Conservation (phyloP, 2,329 filamentous ascomycete species). For the Ceratocystiopsis brevicomis region DNA sequence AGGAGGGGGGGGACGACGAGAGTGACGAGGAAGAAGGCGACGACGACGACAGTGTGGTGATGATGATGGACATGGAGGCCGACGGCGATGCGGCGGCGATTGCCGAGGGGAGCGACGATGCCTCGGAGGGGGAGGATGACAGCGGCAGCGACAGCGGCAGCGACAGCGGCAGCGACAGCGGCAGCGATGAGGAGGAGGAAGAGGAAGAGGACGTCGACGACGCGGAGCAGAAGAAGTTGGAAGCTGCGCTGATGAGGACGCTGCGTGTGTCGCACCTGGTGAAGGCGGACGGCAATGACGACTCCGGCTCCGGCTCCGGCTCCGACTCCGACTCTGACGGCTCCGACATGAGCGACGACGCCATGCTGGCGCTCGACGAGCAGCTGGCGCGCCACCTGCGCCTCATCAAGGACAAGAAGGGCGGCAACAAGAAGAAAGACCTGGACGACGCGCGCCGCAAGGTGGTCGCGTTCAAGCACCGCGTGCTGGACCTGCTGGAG, state of each 20-base stretch:
- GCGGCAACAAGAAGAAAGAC: conserved; percentile 66
- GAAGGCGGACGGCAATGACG: conserved; percentile 31
- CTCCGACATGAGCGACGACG: conserved; percentile 62
- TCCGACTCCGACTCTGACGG: conserved; percentile 23
- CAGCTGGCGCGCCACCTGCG: conserved; percentile 75
- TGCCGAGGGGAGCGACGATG: conserved; percentile 4
- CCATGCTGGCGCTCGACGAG: conserved; percentile 79
- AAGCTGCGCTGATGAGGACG: background rate
- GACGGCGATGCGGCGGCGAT: background rate
- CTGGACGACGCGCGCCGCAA: conserved; percentile 74
- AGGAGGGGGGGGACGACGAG: conserved; percentile 18
- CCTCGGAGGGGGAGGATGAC: background rate
- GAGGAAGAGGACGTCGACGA: background rate
- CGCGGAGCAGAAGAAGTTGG: background rate
- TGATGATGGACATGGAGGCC: conserved; percentile 10
- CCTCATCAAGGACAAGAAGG: conserved; percentile 43
- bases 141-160: background rate
- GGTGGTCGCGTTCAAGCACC: conserved; percentile 87
- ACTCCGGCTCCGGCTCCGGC: conserved; percentile 36
- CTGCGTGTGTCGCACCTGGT: conserved; percentile 53
- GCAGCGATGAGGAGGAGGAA: no score
- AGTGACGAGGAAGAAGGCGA: conserved; percentile 25
- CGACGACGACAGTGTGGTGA: conserved; percentile 14
- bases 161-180: background rate
- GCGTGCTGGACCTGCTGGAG: conserved; percentile 70